Percentiles rank a stretch among this genome's conserved stretches.
Evolutionary conservation across 2,329 filamentous ascomycete genomes (phyloP).

Genomic region (Apiospora arundinis): DNA sequence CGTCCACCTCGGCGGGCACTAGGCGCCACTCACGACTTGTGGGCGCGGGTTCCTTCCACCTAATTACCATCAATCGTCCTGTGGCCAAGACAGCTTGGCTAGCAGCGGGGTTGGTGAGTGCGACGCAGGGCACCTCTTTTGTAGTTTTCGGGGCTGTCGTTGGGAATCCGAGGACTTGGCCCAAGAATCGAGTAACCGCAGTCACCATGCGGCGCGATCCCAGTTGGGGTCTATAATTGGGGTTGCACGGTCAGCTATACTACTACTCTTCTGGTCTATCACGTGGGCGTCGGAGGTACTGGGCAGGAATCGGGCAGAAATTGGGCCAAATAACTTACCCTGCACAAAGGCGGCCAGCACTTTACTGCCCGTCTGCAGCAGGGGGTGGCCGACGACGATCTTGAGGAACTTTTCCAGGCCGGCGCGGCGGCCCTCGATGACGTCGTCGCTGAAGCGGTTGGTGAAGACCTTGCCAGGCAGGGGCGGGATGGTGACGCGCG

Average conservation of each 20-base stretch:
- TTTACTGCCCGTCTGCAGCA: slow-evolving; percentile 97
- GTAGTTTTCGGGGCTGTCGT: slow-evolving; percentile 49
- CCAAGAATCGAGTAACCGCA: slow-evolving; percentile 43
- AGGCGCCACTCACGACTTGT: neutral
- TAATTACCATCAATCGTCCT: slow-evolving; percentile 5
- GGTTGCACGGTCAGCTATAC: slow-evolving; percentile 23
- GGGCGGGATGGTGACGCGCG: slow-evolving; percentile 93
- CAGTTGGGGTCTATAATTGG: slow-evolving; percentile 75
- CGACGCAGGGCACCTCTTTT: slow-evolving; percentile 45
- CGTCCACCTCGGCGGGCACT: slow-evolving; percentile 13
- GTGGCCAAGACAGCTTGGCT: slow-evolving; percentile 15
- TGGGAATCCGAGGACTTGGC: slow-evolving; percentile 32
- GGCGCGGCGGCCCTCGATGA: slow-evolving; percentile 89
- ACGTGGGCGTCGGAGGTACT: neutral
- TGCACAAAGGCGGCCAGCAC: slow-evolving; percentile 96
- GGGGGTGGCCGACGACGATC: slow-evolving; percentile 95
- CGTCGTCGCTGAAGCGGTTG: slow-evolving; percentile 96
- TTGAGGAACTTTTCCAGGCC: slow-evolving; percentile 94
- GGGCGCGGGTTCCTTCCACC: neutral
- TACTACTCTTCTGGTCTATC: neutral
- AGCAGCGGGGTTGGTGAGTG: neutral
- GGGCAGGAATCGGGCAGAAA: slow-evolving; percentile 6
- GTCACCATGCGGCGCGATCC: slow-evolving; percentile 89
- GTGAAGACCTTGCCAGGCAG: slow-evolving; percentile 97
- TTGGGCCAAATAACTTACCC: slow-evolving; percentile 60